Base-by-base conservation (phyloP, 2,329 filamentous ascomycete genomes). In the Trichoderma gracile region DNA sequence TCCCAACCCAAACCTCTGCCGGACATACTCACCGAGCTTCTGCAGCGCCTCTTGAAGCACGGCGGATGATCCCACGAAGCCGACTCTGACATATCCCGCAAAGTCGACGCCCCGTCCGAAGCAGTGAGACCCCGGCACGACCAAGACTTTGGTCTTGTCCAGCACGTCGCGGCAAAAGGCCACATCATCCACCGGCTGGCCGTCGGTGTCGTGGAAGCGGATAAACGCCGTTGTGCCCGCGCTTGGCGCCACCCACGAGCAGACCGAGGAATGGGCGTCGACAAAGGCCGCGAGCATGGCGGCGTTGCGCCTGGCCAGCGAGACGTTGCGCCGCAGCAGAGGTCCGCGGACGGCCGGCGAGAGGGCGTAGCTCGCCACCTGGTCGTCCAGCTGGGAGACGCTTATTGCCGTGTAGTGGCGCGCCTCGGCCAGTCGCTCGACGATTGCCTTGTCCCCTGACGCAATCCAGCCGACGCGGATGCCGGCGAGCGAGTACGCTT, bases 401-500 rank as follows among this genome's bases (percentile, higher is more conserved):
- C 89, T 90, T 71, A 96, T 96, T 27, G 90, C 93, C 3, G 91
- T 96, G 79, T 95, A 96, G 74, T 95, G 89, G 46, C 92, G 82
- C 1, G 88, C 87, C 15, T 79, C 76, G 12, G 88, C 86, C 67
- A 90, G 81, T 15, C 82, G 79, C 57, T 87, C 83, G 60, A 94
- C 82, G 63, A 96, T 81, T 0, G 78, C 77, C 5, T 74, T 72
- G 74, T 86, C 85, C 27, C 86, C 85, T 15, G 88, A 89, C 3
- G 90, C 91, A 65, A 94, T 82, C 93, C 93, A 97, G 38, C 93
- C 93, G 1, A 93, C 77, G 0, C 92, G 87, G 67, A 96, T 88
- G 2, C 93, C 92, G 0, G 92, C 91, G 5, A 97, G 79, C 2
- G 90, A 87, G 77, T 92, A 97, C 0, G 91, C 90, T 77, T 96